Base-by-base conservation (phyloP, 1,284 basidiomycete genomes). In the Macrocystidia cucumis region DNA sequence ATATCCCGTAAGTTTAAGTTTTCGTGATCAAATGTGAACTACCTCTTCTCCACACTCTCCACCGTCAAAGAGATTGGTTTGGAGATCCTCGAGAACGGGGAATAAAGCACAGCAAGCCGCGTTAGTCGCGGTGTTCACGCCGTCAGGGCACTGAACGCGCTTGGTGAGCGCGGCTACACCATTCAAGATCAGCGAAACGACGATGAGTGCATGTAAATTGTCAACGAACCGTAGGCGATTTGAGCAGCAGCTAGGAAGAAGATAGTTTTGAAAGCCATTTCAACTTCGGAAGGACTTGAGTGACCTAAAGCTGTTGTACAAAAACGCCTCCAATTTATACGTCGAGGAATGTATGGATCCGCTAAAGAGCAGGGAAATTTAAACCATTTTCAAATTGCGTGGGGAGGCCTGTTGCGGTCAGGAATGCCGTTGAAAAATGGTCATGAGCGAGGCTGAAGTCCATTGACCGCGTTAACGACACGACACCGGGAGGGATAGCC, bases 41-140 rank as follows among this genome's bases (percentile, higher is more conserved):
- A 60, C 63, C 34, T 64, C 59, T 51, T 66, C 62, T 33, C 59
- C 61, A 40, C 66, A 67, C 39, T 61, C 44, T 14, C 54, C 60
- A 35, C 52, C 52, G 21, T 65, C 61, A 46, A 67, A 65, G 4
- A 68, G 42, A 39, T 60, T 63, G 16, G 44, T 34, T 43, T 67
- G 64, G 19, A 68, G 40, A 40, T 64, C 57, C 11, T 59, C 52
- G 12, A 56, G 33, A 29, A 65, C 43, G n/a, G 58, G 48, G 54
- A 62, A 63, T 41, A 65, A 52, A n/a, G 45, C 43, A 37, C 63
- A 65, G 44, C 63, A 65, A 7, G 60, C 61, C 11, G 44, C 56
- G 37, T 66, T 60, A 3, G 53, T 48, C 11, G 53, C 55, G 5
- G 50, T 52, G 34, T 56, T 45, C 8, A 37, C 38, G 26, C 63